Base-by-base conservation (phyloP, 2,329 filamentous ascomycete genomes). In the Hypoxylon sp. region DNA sequence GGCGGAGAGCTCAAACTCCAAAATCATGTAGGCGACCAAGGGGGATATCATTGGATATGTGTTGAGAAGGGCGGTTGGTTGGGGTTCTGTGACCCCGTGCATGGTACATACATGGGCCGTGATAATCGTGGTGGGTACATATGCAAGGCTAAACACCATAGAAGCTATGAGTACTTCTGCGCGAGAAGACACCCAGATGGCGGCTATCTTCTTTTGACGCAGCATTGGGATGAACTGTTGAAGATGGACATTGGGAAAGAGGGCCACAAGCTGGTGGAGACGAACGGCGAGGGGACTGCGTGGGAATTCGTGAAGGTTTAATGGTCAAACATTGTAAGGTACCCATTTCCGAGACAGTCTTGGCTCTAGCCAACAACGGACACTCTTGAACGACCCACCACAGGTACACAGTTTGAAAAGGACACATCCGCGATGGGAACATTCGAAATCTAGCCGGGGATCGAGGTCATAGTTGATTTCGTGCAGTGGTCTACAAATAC, bases 1-100 rank as follows among this genome's bases (percentile, higher is more conserved):
- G 17, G 52, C 3, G 65, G 65, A 23, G 32, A 61, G 25, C 51
- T 68, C 9, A n/a, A 30, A 3, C 51, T 68, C 2, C 49, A 61
- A 38, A 9, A 45, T n/a, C 46, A 65, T n/a, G 23, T 19, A 6
- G 65, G 65, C 36, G 57, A 65, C 14, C 65, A 60, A 11, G 71
- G 75, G 32, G 72, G 75, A 11, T 74, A 74, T 25, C 77, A 81
- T 49, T 82, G 81, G 81, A 55, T 66, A 19, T 82, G 81, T 55
- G 74, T 79, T 14, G 79, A 81, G 36, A 75, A 69, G 28, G 72
- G 78, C 4, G 78, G 79, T 2, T 82, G 79, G 78, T 66, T 81
- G 0, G 81, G 80, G 0, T 82, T 82, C 55, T 73, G 72, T 21
- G 79, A 81, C 63, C 73, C 72, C 17, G 73, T 76, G 2, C 79